phyloP scores from a whole-genome alignment of 169 alveolate species.

The Babesia ovata region DNA sequence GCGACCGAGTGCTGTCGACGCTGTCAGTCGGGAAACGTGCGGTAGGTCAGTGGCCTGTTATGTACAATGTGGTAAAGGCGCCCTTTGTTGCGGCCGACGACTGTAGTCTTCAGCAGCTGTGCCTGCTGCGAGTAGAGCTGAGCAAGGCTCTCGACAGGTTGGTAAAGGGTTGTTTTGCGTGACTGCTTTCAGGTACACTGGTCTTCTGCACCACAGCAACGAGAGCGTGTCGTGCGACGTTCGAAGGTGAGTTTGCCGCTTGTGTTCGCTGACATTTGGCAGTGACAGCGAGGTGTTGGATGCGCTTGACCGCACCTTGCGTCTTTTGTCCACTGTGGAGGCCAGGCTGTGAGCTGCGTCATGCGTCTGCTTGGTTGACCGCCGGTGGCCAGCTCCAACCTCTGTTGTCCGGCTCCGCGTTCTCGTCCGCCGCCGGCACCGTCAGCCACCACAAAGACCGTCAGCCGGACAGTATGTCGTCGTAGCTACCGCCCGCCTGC shows the following conservation, averaged over 20 bases:
- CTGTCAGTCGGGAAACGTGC: neutral
- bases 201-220: constrained; percentile 12
- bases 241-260: neutral
- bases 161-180: neutral
- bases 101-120: constrained; percentile 33
- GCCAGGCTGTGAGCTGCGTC: neutral
- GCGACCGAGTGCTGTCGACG: constrained; percentile 1
- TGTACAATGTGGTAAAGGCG: neutral
- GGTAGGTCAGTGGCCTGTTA: neutral
- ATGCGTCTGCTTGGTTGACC: too few relatives aligned
- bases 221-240: constrained; percentile 18
- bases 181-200: constrained; percentile 8
- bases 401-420: neutral
- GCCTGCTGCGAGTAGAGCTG: constrained; percentile 31
- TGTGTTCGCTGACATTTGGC: neutral
- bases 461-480: constrained; percentile 16
- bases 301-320: constrained; percentile 16
- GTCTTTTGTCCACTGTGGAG: constrained; percentile 25
- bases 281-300: constrained; percentile 18
- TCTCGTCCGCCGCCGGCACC: neutral
- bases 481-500: constrained; percentile 24
- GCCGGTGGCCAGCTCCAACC: too few relatives aligned
- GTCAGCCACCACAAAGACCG: neutral
- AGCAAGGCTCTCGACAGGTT: constrained; percentile 26
- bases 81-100: neutral